Conservation (phyloP, 768 basidiomycete species). For the Leccinum obscurum region DNA sequence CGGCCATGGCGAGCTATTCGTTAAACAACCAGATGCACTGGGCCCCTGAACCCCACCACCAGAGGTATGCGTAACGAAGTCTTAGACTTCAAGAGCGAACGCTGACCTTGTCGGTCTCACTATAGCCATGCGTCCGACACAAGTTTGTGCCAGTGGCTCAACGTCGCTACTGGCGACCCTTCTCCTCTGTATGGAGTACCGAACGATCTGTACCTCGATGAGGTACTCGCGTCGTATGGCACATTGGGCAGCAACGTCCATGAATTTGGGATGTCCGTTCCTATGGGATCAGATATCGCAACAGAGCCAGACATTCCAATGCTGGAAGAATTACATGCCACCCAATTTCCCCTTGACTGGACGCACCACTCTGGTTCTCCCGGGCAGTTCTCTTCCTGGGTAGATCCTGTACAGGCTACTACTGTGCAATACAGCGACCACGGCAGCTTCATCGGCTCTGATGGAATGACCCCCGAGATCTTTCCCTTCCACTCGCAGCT, state of each 20-base stretch:
- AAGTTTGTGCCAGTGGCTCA: conserved; percentile 5
- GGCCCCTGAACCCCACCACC: not conserved
- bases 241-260: not conserved
- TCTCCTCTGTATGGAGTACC: not conserved
- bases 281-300: conserved; percentile 1
- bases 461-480: not conserved
- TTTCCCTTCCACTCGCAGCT: not conserved
- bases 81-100: not conserved
- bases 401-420: conserved; percentile 1
- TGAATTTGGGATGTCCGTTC: not conserved
- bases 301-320: conserved; percentile 5
- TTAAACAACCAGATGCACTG: not conserved
- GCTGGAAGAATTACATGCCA: not conserved
- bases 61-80: conserved; percentile 15
- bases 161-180: too few relatives aligned
- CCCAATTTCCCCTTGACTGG: conserved; percentile 1
- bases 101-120: not conserved
- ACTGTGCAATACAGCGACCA: not conserved
- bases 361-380: not conserved
- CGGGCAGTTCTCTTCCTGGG: conserved; percentile 7
- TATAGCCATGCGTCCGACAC: not conserved
- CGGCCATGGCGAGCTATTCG: not conserved
- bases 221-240: not conserved
- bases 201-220: not conserved
- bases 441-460: not conserved